Base-by-base conservation (phyloP, 2,329 filamentous ascomycete genomes). In the Aureobasidium zeae region DNA sequence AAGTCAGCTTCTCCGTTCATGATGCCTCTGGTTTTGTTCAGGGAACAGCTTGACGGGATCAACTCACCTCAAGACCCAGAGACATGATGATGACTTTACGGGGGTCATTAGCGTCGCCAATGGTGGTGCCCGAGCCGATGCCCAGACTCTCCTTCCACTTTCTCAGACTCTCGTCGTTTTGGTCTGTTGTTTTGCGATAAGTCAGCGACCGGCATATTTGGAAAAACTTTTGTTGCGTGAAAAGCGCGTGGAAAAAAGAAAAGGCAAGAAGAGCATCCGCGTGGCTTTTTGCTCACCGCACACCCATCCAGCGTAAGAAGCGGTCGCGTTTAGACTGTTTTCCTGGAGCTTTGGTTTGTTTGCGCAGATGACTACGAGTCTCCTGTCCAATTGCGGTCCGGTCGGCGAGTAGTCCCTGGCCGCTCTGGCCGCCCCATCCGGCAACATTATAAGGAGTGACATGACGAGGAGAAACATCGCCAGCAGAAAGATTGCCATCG, bases 121-220 rank as follows among this genome's bases (percentile, higher is more conserved):
- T 64, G 53, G 62, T 56, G 47, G 63, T 65, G 55, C 78, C 69
- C 45, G 72, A 79, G 51, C 80, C 78, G 48, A 96, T 79, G 55
- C 91, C 91, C 49, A 98, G 82, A 10, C 89, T 96, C 60, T 89
- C 78, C 73, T 98, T 98, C 83, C 94, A 98, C 59, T 89, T 83
- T 69, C 93, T 85, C 57, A 98, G 81, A 49, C 89, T 91, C 67
- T 96, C 89, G 64, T 98, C 91, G 57, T 84, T 72, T 57, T 74
- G 65, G 63, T 81, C 77, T 79, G 54, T 19, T 15, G 30, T 16
- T 8, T 11, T 8, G 6, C 20, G 9, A n/a, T 9, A n/a, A 16
- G 28, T 41, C 20, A 34, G 26, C 15, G 13, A 41, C 12, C 33
- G 3, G n/a, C 12, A 13, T 13, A n/a, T 4, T 39, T 10, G 21